Percentiles rank a stretch among this genome's conserved stretches.
Evolutionary conservation across 2,329 filamentous ascomycete species (phyloP).

Genomic region (Fusarium equiseti): DNA sequence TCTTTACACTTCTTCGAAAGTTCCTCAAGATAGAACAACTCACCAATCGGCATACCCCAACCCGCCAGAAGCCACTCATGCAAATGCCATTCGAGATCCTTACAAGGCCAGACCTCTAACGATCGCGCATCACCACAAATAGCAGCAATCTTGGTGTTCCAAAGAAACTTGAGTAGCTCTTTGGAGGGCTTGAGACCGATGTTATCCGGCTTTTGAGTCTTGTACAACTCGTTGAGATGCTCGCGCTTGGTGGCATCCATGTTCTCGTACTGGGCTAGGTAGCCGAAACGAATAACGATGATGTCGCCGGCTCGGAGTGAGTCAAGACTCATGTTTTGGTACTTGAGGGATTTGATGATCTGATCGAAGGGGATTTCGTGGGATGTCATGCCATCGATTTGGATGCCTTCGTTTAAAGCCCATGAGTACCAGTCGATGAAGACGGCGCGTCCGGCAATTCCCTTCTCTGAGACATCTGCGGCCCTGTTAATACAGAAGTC

Average conservation of each 20-base stretch:
- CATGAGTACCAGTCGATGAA: constrained; percentile 41
- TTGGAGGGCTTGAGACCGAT: constrained; percentile 55
- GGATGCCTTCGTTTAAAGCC: constrained; percentile 12
- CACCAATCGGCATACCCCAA: constrained; percentile 60
- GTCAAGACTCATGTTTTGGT: constrained; percentile 21
- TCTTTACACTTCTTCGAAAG: constrained; percentile 62
- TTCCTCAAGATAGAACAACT: constrained; percentile 51
- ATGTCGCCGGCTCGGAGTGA: constrained; percentile 31
- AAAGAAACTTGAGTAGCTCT: constrained; percentile 56
- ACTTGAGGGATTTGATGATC: constrained; percentile 19
- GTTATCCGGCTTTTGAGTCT: constrained; percentile 26
- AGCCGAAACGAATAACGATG: constrained; percentile 39
- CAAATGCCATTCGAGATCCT: constrained; percentile 39
- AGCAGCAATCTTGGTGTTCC: constrained; percentile 57
- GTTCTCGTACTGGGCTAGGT: constrained; percentile 37
- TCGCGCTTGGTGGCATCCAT: constrained; percentile 27
- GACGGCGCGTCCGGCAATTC: constrained; percentile 31
- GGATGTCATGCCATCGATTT: constrained; percentile 33
- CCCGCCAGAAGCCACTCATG: constrained; percentile 61
- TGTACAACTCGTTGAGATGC: constrained; percentile 30
- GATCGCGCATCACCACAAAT: constrained; percentile 56
- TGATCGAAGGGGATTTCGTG: constrained; percentile 36
- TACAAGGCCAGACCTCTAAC: constrained; percentile 56
- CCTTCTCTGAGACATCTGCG: constrained; percentile 26
- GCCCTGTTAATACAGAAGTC: rapidly evolving